phyloP scores from a whole-genome alignment of 805 yeast species.

The Naumovozyma baii region DNA sequence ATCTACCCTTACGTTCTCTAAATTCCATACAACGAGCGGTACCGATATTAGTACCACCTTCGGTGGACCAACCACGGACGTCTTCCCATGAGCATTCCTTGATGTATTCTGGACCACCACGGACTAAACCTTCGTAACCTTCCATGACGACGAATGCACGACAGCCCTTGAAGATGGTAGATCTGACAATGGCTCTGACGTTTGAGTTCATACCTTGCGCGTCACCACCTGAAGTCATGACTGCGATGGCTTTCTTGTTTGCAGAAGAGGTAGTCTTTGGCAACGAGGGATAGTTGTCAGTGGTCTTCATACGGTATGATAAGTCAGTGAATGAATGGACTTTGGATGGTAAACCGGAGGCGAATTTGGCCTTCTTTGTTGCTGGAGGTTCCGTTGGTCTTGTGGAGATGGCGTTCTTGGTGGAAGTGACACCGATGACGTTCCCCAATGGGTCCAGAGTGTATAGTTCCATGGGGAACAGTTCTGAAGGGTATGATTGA shows the following conservation, averaged over 20 bases:
- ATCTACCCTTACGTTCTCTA: constrained; percentile 55
- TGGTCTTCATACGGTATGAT: constrained; percentile 11
- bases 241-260: constrained; percentile 45
- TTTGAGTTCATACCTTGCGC: constrained; percentile 77
- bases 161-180: constrained; percentile 57
- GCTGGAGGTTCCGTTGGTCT: constrained; percentile 23
- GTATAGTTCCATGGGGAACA: constrained; percentile 67
- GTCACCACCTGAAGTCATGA: constrained; percentile 77
- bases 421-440: constrained; percentile 67
- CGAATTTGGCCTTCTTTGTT: constrained; percentile 3
- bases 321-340: constrained; percentile 19
- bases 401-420: constrained; percentile 47
- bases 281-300: constrained; percentile 15
- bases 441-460: constrained; percentile 78
- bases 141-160: constrained; percentile 60
- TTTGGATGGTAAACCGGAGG: constrained; percentile 10
- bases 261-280: constrained; percentile 6
- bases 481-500: constrained; percentile 62
- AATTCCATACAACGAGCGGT: constrained; percentile 67
- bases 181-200: constrained; percentile 62
- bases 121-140: constrained; percentile 65
- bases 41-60: constrained; percentile 73
- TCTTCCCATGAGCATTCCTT: constrained; percentile 62
- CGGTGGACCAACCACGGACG: constrained; percentile 59
- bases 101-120: constrained; percentile 47